Evolutionary conservation across 1,284 basidiomycete genomes (phyloP), one percentile per base, ranked within the genome.

Genomic region (Vanrija humicola): DNA sequence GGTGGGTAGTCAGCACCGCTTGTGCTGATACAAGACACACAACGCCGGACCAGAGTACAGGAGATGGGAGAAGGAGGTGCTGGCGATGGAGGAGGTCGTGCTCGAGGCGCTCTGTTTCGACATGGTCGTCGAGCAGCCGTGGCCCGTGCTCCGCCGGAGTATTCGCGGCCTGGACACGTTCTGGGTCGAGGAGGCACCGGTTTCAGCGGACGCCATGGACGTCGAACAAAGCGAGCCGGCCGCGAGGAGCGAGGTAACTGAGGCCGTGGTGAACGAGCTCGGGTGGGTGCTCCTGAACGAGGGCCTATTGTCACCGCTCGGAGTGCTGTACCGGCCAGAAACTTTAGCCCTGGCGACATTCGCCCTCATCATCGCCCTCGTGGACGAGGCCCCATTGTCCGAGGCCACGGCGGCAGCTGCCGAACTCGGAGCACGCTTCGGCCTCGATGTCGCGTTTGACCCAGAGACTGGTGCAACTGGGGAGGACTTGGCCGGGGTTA

Each of bases 71-170:
- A 78, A 81, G 46, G 81, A 82, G 1, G 91, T 96, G 50, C 77
- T 95, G 1, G 76, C 83, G 19, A 85, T 85, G 1, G 92, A 96
- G 72, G 90, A 94, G 77, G 82, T 85, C 19, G 80, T 93, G 0
- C 79, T 96, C 7, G 91, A 93, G 66, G 87, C 89, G 0, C 80
- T 96, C 5, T 95, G 91, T 77, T 96, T 96, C 70, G 93, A 96
- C 74, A 87, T 94, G 69, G 83, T 86, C 38, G 84, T 93, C 19
- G 84, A 85, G 58, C 90, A 86, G 64, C 89, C 91, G 19, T 91
- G 93, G 68, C 82, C 84, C 23, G 80, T 86, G 48, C 78, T 93
- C 42, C 58, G 83, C 84, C 43, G 84, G 84, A 64, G 78, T 86
- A 19, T 86, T 85, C 67, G 50, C 23, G 65, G 64, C 8, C 48